A percentile compares a stretch with the other conserved stretches of the same genome.
Conservation (phyloP, 495 filamentous ascomycete species). For the Penicillium waksmanii region DNA sequence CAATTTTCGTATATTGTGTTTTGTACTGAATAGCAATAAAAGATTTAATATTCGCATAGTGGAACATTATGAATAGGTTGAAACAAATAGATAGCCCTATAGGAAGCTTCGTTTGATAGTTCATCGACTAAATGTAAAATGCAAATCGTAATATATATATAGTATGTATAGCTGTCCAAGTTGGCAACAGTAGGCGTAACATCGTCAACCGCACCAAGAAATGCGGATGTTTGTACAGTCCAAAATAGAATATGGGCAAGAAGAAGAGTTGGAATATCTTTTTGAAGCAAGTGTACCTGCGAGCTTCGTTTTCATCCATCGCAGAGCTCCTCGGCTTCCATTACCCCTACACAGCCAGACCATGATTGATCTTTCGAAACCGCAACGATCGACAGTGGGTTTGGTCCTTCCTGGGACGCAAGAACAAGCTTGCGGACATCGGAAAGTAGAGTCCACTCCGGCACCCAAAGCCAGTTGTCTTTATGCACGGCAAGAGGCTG, state of each 20-base stretch:
- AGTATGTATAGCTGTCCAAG: neutral
- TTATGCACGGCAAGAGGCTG: conserved; percentile 29
- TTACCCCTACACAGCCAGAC: conserved; percentile 35
- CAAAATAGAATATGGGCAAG: conserved; percentile 16
- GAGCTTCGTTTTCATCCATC: conserved; percentile 16
- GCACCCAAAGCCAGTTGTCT: conserved; percentile 37
- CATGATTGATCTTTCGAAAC: conserved; percentile 34
- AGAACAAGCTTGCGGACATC: conserved; percentile 33
- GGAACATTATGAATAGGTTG: neutral
- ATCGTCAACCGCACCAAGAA: conserved; percentile 22
- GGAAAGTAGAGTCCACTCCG: conserved; percentile 38
- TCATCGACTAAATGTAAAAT: neutral
- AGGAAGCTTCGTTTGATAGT: neutral
- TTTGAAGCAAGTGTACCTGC: neutral
- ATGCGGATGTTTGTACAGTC: conserved; percentile 16
- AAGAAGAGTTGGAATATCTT: conserved; percentile 5
- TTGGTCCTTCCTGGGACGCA: conserved; percentile 17
- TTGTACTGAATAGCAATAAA: conserved; percentile 2
- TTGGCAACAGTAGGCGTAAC: conserved; percentile 21
- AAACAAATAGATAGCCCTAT: neutral
- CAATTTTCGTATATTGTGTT: neutral
- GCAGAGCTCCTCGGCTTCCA: conserved; percentile 44
- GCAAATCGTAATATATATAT: neutral
- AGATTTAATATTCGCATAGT: neutral
- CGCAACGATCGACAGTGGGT: conserved; percentile 35